A percentile compares a stretch with the other conserved stretches of the same genome.
Conservation (phyloP, 371 early-diverging fungal genomes). For the Dinochytrium kinnereticum region DNA sequence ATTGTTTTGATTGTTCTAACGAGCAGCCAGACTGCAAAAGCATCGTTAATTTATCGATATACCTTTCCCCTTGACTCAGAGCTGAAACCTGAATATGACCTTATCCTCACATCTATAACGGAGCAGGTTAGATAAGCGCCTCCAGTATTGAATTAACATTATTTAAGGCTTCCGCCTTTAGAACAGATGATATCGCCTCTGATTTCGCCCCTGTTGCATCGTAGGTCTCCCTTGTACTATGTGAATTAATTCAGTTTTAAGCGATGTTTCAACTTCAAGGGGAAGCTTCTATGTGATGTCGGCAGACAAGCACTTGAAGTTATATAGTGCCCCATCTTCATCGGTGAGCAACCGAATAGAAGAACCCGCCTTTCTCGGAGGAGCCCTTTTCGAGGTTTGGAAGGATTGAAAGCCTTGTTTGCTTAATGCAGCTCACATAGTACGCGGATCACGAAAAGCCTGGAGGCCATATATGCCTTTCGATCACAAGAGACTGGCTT, state of each 20-base stretch:
- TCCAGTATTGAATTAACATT: neutral
- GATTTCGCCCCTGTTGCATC: constrained; percentile 13
- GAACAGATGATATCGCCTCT: constrained; percentile 4
- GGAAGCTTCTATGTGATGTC: constrained; percentile 43
- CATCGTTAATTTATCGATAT: constrained; percentile 18
- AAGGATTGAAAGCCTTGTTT: too few relatives aligned
- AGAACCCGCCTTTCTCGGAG: constrained; percentile 25
- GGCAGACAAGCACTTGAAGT: constrained; percentile 41
- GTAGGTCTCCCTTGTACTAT: neutral
- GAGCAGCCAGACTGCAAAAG: neutral
- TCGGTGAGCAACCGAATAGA: neutral
- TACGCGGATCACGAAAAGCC: constrained; percentile 45
- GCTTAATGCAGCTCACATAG: too few relatives aligned
- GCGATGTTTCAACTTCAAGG: constrained; percentile 38
- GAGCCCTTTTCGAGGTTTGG: constrained; percentile 33
- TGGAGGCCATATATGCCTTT: constrained; percentile 20
- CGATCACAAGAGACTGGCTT: constrained; percentile 46
- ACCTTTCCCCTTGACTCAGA: constrained; percentile 11
- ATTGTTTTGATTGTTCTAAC: constrained; percentile 11
- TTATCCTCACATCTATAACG: neutral
- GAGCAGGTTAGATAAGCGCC: too few relatives aligned
- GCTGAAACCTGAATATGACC: neutral
- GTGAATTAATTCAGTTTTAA: constrained; percentile 1
- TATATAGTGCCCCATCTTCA: constrained; percentile 28
- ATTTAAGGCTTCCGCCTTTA: neutral